Evolutionary conservation across 2,329 filamentous ascomycete genomes (phyloP), one percentile per base, ranked within the genome.

Genomic region (Hymenoscyphus infarciens): DNA sequence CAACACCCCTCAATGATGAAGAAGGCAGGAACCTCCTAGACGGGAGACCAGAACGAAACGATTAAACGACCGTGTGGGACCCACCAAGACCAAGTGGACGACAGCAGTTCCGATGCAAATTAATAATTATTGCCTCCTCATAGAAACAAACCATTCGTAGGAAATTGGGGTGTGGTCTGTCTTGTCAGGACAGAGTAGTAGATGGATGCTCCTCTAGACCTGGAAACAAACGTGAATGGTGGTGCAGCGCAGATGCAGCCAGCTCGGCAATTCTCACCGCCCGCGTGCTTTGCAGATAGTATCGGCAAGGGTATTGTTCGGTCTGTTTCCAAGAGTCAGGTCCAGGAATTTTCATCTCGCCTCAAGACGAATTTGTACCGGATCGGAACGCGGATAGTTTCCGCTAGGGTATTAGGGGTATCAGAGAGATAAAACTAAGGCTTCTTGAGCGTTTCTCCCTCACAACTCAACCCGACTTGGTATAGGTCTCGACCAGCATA

Each of bases 241-340:
- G 19, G 45, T 52, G 45, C 45, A 52, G 45, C 11, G 8, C 45
- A 52, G 45, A 25, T 49, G 42, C n/a, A 52, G 6, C 35, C 39
- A 42, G 45, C 45, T 52, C 45, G 45, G 45, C 45, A 52, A 52
- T 52, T 52, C 45, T 52, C 45, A 52, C 45, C 45, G 45, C 45
- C 45, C 45, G 45, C 45, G 45, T 52, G 19, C 22, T 22, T 52
- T 52, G 45, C 45, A 49, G 42, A 19, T 25, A 13, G 22, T 52
- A 52, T 52, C 19, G 19, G 8, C 45, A 11, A 52, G 45, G 45
- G 45, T 52, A 22, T 25, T 52, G 45, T 25, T 52, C 45, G 45
- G 45, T 52, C 45, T 25, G 45, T 52, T 52, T 52, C 45, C 45
- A 52, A 52, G 45, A 52, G 45, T 52, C 45, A 52, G 45, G 45